A percentile compares a stretch with the other conserved stretches of the same genome.
Conservation (phyloP, 2,329 filamentous ascomycete genomes). For the Aspergillus sergii region DNA sequence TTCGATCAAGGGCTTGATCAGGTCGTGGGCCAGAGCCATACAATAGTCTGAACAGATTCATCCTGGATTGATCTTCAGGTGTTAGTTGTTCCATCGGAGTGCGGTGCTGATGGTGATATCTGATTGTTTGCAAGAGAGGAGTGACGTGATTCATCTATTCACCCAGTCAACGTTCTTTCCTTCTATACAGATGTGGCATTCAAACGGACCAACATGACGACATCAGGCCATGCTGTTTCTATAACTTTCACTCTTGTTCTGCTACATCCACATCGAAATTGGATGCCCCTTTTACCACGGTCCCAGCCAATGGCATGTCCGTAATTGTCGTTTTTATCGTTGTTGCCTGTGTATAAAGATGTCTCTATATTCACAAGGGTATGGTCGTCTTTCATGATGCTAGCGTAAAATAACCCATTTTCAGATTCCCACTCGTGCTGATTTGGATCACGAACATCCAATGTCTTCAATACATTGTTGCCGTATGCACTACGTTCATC, state of each 20-base stretch:
- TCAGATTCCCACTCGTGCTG: not conserved
- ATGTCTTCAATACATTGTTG: not conserved
- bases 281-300: not conserved
- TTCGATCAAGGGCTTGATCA: not conserved
- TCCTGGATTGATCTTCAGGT: too few species aligned
- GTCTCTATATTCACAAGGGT: not conserved
- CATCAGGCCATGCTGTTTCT: not conserved
- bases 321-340: not conserved
- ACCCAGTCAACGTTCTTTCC: not conserved
- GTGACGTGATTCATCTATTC: not conserved
- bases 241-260: not conserved
- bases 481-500: not conserved
- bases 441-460: not conserved
- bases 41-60: not conserved
- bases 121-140: not conserved
- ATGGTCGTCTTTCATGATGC: too few species aligned
- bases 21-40: not conserved
- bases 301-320: not conserved
- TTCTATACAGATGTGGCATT: not conserved
- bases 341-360: not conserved
- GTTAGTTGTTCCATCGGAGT: too few species aligned
- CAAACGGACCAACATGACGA: not conserved
- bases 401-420: too few species aligned
- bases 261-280: not conserved
- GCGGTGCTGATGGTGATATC: too few species aligned